phyloP scores from a whole-genome alignment of 208 protist genomes.

The Leishmania lainsoni region DNA sequence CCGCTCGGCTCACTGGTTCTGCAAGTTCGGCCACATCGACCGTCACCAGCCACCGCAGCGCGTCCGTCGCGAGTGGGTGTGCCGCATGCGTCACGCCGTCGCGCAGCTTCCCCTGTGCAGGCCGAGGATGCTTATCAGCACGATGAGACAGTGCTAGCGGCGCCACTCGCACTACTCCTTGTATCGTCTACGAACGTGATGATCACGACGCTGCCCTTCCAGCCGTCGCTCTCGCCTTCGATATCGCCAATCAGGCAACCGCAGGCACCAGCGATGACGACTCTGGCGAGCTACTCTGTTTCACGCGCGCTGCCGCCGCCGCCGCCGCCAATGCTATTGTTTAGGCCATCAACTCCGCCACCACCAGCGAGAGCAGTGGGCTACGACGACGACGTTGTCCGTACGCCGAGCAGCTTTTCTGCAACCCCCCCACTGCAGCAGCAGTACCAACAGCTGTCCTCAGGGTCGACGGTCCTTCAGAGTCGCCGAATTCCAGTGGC shows the following conservation, averaged over 20 bases:
- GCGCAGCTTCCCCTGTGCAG: neutral
- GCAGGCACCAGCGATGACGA: neutral
- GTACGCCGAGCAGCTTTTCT: neutral
- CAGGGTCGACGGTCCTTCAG: neutral
- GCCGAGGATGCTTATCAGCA: neutral
- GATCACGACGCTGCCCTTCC: neutral
- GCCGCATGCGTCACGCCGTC: neutral
- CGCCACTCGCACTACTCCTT: neutral
- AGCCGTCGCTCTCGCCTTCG: neutral
- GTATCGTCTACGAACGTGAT: constrained; percentile 21
- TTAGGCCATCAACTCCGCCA: constrained; percentile 1
- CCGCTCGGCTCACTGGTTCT: constrained; percentile 45
- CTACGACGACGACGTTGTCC: neutral
- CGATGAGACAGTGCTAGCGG: neutral
- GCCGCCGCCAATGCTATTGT: neutral
- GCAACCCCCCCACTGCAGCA: neutral
- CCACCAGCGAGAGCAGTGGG: neutral
- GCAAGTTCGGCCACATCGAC: constrained; percentile 20
- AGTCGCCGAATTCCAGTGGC: neutral
- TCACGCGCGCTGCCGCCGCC: neutral
- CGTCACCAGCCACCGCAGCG: neutral
- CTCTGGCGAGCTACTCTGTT: neutral
- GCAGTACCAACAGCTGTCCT: neutral
- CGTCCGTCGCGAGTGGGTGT: neutral
- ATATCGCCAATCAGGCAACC: neutral